A percentile compares a stretch with the other conserved stretches of the same genome.
Conservation (phyloP, 164 flowering plant species). For the Protea cynaroides region DNA sequence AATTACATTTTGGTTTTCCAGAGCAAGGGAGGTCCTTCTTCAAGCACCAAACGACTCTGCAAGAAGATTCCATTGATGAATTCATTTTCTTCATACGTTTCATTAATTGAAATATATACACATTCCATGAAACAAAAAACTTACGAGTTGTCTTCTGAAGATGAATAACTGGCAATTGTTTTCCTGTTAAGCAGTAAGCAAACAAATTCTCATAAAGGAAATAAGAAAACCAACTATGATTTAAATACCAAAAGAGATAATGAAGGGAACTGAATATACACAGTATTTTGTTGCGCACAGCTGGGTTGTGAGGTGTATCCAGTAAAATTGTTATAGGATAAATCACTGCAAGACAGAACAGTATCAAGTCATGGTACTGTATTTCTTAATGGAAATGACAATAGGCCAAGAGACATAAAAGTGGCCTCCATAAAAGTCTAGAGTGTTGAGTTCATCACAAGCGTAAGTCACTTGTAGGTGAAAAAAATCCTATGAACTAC, state of each 20-base stretch:
- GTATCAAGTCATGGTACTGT: not conserved
- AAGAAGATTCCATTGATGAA: not conserved
- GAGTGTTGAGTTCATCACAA: not conserved
- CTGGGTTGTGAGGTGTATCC: not conserved
- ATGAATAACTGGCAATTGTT: conserved; percentile 5
- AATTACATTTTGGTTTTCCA: conserved; percentile 38
- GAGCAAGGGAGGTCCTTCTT: conserved; percentile 59
- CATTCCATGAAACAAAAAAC: not conserved
- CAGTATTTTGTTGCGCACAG: not conserved
- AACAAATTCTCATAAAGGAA: too few relatives aligned
- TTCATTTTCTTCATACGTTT: not conserved
- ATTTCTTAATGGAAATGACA: not conserved
- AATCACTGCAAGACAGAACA: conserved; percentile 15
- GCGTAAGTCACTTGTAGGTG: not conserved
- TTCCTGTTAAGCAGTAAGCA: conserved; percentile 9
- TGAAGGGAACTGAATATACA: conserved; percentile 1
- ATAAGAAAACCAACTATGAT: not conserved
- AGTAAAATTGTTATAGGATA: conserved; percentile 18
- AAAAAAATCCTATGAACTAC: not conserved
- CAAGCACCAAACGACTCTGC: conserved; percentile 53
- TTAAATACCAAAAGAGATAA: not conserved
- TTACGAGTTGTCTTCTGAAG: conserved; percentile 4
- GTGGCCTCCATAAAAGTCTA: not conserved
- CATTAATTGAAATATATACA: not conserved
- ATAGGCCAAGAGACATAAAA: not conserved